Evolutionary conservation across 345 rosid species (phyloP).

Genomic region (Gossypium anomalum): DNA sequence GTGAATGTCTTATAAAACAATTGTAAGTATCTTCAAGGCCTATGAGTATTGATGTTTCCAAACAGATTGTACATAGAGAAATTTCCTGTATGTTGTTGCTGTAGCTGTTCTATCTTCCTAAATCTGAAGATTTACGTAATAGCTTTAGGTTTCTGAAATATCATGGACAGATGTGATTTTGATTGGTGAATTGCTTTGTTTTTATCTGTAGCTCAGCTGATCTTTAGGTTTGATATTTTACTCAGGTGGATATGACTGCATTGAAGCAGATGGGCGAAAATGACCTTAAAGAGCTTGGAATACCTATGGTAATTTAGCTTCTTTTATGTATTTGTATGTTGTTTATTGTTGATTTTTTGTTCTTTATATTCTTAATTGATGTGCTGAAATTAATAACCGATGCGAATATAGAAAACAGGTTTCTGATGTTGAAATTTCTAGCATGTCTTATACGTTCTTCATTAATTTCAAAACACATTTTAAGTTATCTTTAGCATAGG

Average conservation of each 20-base stretch:
- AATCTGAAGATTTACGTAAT: background rate
- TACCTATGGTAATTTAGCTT: slow-evolving; percentile 75
- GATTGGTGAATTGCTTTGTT: background rate
- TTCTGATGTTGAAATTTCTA: background rate
- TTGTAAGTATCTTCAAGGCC: background rate
- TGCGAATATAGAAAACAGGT: background rate
- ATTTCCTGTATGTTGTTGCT: background rate
- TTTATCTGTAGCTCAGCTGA: slow-evolving; percentile 12
- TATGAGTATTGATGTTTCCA: background rate
- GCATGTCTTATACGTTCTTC: background rate
- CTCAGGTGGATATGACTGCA: slow-evolving; percentile 85
- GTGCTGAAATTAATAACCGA: background rate
- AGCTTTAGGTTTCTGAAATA: background rate
- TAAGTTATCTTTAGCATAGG: background rate
- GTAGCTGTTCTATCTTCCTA: background rate
- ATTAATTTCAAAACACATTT: background rate
- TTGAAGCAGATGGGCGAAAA: slow-evolving; percentile 90
- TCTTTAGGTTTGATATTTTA: slow-evolving; percentile 19
- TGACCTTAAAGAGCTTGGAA: slow-evolving; percentile 88
- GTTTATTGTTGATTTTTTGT: background rate
- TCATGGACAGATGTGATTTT: background rate
- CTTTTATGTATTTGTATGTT: background rate
- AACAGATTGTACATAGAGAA: background rate
- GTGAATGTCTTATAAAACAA: background rate
- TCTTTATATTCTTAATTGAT: background rate